Evolutionary conservation across 2,329 filamentous ascomycete species (phyloP).

Genomic region (Talaromyces sp.): DNA sequence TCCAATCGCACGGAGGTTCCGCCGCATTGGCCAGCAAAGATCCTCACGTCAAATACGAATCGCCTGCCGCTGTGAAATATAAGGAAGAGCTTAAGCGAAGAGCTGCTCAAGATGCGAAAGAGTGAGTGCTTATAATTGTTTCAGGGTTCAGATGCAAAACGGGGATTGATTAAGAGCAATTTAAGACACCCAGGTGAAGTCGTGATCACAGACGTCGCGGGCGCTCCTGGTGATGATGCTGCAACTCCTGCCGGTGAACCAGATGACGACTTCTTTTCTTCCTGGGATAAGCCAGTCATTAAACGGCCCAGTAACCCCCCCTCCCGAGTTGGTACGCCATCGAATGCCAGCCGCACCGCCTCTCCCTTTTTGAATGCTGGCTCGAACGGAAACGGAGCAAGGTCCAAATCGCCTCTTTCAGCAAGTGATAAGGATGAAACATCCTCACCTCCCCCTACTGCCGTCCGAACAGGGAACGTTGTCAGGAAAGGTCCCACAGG

Average conservation of each 20-base stretch:
- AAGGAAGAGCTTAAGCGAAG: constrained; percentile 92
- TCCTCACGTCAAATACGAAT: constrained; percentile 93
- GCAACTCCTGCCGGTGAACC: constrained; percentile 75
- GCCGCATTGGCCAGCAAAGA: constrained; percentile 95
- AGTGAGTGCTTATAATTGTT: constrained; percentile 56
- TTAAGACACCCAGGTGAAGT: constrained; percentile 79
- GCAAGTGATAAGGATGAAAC: constrained; percentile 50
- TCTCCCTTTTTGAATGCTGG: constrained; percentile 84
- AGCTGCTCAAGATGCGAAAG: constrained; percentile 73
- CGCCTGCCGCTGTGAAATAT: constrained; percentile 88
- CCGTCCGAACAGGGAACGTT: constrained; percentile 71
- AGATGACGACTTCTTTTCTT: constrained; percentile 95
- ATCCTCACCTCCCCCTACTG: constrained; percentile 51
- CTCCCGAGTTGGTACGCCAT: constrained; percentile 82
- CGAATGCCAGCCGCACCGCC: constrained; percentile 69
- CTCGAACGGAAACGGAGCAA: constrained; percentile 61
- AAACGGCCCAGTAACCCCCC: constrained; percentile 93
- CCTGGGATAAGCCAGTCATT: constrained; percentile 96
- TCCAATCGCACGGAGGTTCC: constrained; percentile 91
- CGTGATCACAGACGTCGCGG: constrained; percentile 64
- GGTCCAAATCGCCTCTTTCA: constrained; percentile 76
- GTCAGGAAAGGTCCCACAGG: constrained; percentile 66
- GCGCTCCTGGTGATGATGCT: constrained; percentile 57
- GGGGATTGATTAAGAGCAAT: constrained; percentile 20
- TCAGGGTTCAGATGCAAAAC: not conserved